Percentiles rank a stretch among this genome's conserved stretches.
Conservation (phyloP, 2,329 filamentous ascomycete genomes). For the Hypoxylon rubiginosum region DNA sequence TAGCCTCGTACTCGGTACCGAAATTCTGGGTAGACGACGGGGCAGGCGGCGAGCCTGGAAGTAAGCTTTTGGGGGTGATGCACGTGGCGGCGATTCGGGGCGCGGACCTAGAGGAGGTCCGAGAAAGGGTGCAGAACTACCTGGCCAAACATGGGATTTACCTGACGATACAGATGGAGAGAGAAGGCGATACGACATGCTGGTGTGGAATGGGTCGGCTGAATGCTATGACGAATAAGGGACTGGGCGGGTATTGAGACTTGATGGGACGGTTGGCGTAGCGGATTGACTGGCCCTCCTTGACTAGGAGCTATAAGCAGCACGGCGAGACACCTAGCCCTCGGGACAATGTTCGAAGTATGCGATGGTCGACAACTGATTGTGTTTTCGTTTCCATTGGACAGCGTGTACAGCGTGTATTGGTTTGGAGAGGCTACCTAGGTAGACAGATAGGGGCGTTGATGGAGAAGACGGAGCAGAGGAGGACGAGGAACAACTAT, state of each 20-base stretch:
- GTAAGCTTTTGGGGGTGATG: constrained; percentile 82
- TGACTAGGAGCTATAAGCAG: neutral
- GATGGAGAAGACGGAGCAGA: constrained; percentile 17
- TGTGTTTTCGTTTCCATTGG: constrained; percentile 23
- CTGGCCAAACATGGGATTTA: constrained; percentile 80
- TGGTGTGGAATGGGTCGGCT: constrained; percentile 67
- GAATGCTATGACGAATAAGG: constrained; percentile 51
- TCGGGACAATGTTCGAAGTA: neutral
- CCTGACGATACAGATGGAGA: constrained; percentile 88
- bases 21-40: constrained; percentile 93
- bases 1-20: constrained; percentile 86
- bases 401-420: constrained; percentile 14
- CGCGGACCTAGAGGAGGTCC: constrained; percentile 84
- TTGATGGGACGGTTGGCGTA: neutral
- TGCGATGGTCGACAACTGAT: constrained; percentile 7
- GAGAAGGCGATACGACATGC: constrained; percentile 78
- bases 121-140: constrained; percentile 80
- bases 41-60: constrained; percentile 57
- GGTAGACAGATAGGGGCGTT: constrained; percentile 4
- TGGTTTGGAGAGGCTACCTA: constrained; percentile 22
- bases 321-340: neutral
- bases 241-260: constrained; percentile 45
- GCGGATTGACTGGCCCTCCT: constrained; percentile 12
- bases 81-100: constrained; percentile 82
- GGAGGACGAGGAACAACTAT: constrained; percentile 30